Conservation (phyloP, 345 rosid species). For the Sonneratia caseolaris region DNA sequence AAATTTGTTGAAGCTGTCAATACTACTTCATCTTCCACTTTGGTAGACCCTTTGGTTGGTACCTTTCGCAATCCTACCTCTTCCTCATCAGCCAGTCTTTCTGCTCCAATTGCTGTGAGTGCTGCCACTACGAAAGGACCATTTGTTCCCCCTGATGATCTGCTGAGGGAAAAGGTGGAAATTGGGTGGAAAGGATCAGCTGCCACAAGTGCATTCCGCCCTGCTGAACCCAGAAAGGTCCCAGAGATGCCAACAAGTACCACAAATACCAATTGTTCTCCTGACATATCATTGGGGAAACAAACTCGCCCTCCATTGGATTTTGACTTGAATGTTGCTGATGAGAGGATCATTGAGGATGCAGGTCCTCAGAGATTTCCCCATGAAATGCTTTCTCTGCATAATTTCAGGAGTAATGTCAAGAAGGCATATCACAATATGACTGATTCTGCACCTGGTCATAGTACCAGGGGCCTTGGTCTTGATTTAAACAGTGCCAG, state of each 20-base stretch:
- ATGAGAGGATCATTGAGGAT: conserved; percentile 70
- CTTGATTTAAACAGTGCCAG: conserved; percentile 76
- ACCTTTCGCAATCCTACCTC: conserved; percentile 32
- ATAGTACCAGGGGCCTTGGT: conserved; percentile 35
- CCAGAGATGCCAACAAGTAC: conserved; percentile 37
- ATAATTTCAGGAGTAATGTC: conserved; percentile 16
- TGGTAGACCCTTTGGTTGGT: conserved; percentile 27
- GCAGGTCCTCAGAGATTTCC: conserved; percentile 33
- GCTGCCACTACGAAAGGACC: conserved; percentile 87
- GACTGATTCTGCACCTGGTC: conserved; percentile 28
- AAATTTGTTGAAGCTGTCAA: conserved; percentile 27
- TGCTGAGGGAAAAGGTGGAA: conserved; percentile 51
- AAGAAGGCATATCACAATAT: conserved; percentile 20
- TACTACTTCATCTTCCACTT: conserved; percentile 21
- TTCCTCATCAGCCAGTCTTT: conserved; percentile 37
- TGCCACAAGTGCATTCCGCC: conserved; percentile 95
- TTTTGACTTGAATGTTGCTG: conserved; percentile 76
- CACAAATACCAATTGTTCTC: conserved; percentile 11
- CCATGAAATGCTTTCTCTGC: conserved; percentile 21
- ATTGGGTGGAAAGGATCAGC: conserved; percentile 98
- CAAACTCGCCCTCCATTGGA: conserved; percentile 48
- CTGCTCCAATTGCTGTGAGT: conserved; percentile 66
- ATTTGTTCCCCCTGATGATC: conserved; percentile 70
- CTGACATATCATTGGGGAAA: conserved; percentile 35
- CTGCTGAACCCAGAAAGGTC: conserved; percentile 75